Evolutionary conservation across 2,329 filamentous ascomycete genomes (phyloP), one percentile per base, ranked within the genome.

Genomic region (Pyricularia grisea): DNA sequence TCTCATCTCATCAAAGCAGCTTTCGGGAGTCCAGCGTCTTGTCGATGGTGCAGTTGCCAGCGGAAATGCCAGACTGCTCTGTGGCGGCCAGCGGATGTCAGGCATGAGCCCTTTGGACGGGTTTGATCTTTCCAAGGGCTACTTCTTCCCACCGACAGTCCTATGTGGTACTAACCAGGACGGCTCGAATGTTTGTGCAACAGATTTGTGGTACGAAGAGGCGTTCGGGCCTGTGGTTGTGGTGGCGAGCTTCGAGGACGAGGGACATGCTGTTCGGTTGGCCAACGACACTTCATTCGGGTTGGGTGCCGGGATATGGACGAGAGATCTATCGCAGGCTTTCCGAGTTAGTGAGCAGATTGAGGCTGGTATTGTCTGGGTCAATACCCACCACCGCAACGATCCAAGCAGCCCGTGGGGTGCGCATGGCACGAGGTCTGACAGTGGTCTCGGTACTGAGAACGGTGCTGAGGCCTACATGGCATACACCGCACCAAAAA

Each of bases 131-230:
- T 78, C 79, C 0, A 82, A 82, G 78, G 82, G 86, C 2, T 93
- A 93, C 78, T 97, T 92, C 81, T 96, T 89, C 79, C 85, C 91
- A 67, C 92, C 92, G 0, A 97, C 93, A 0, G 85, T 97, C 2
- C 84, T 97, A 30, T 75, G 76, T 0, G 79, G 77, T 0, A 80
- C 88, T 65, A 33, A 83, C 74, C 80, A 76, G 79, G 20, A 85
- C 82, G 71, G 82, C 79, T 83, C 85, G 71, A 87, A 87, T 74
- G 83, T 93, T 86, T 83, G 87, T 50, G 79, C 87, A 75, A 90
- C 92, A 78, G 87, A 87, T 76, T 90, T 95, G 73, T 90, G 92
- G 82, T 85, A 87, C 73, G 90, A 93, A 77, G 92, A 95, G 78
- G 92, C 93, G 70, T 95, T 95, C 77, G 92, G 92, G 25, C 92